Evolutionary conservation across 2,329 filamentous ascomycete species (phyloP), one percentile per base, ranked within the genome.

Genomic region (Fusarium secorum): DNA sequence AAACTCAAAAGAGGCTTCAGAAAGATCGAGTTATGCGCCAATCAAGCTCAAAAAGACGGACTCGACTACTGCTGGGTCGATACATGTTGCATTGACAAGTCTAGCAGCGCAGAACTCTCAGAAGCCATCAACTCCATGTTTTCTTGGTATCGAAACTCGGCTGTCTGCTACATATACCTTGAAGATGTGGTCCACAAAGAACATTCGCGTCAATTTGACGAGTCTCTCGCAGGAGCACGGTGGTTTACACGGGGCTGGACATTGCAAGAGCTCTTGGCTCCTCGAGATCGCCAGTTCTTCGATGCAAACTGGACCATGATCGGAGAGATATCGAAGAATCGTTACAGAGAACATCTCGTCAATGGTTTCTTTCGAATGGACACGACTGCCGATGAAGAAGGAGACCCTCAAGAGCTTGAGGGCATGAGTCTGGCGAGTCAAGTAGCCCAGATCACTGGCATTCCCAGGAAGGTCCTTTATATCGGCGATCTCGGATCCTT

Each of bases 241-340:
- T 75, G 74, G 73, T 76, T 76, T 26, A 70, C 52, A 33, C 55
- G 72, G 2, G 71, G 73, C 1, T 75, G 74, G 74, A 76, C 74
- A 5, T 54, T 79, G 0, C 75, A 78, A 32, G 78, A 79, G 22
- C 73, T 79, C 24, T 62, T 79, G 17, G 78, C 78, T 14, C 77
- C 78, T 0, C 46, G 48, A 11, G 39, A 51, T 7, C 66, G 78
- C 9, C 65, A 72, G 8, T 79, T 79, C 54, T 79, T 73, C n/a
- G 70, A 76, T 32, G 38, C 41, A 1, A 55, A 69, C 24, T 78
- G 77, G 77, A 60, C 55, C 3, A 66, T 71, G 24, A 57, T 78
- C n/a, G 76, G 77, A 7, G 76, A 74, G 36, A 74, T 71, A 26
- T 55, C 65, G 0, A 70, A 63, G 20, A 68, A 73, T 9, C 24